Conservation (phyloP, 1,139 yeast genomes). For the Protomyces gravidus region DNA sequence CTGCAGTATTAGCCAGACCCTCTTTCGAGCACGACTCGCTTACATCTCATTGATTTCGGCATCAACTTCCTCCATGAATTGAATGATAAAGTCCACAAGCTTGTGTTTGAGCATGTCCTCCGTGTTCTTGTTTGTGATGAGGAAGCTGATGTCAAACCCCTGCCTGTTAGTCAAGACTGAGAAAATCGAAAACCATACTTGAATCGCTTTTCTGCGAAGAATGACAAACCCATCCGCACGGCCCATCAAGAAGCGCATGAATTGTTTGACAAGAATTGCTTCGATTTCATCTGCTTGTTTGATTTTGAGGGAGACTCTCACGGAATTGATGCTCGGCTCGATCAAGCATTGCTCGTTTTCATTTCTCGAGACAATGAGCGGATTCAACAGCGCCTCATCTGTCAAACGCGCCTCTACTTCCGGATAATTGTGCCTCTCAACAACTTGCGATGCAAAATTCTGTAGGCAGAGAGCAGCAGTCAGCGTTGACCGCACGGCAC, state of each 20-base stretch:
- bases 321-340: constrained; percentile 88
- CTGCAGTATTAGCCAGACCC: too few relatives aligned
- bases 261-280: constrained; percentile 85
- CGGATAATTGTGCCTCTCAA: constrained; percentile 95
- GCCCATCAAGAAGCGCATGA: constrained; percentile 85
- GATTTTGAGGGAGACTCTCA: constrained; percentile 79
- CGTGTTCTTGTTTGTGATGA: constrained; percentile 89
- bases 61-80: constrained; percentile 97
- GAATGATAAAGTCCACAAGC: constrained; percentile 91
- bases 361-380: constrained; percentile 86
- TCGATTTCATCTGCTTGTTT: constrained; percentile 98
- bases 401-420: constrained; percentile 83
- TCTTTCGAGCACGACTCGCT: too few relatives aligned
- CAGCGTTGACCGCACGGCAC: constrained; percentile 88
- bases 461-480: constrained; percentile 94
- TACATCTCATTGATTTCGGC: constrained; percentile 95
- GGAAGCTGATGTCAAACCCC: constrained; percentile 89
- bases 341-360: constrained; percentile 89
- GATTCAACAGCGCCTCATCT: constrained; percentile 79
- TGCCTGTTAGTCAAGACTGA: constrained; percentile 4
- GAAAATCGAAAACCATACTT: constrained; percentile 36
- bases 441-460: constrained; percentile 90
- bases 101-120: constrained; percentile 94
- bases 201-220: constrained; percentile 82
- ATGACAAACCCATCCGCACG: constrained; percentile 94